Conservation (phyloP, 2,329 filamentous ascomycete genomes). For the Alternaria solani region DNA sequence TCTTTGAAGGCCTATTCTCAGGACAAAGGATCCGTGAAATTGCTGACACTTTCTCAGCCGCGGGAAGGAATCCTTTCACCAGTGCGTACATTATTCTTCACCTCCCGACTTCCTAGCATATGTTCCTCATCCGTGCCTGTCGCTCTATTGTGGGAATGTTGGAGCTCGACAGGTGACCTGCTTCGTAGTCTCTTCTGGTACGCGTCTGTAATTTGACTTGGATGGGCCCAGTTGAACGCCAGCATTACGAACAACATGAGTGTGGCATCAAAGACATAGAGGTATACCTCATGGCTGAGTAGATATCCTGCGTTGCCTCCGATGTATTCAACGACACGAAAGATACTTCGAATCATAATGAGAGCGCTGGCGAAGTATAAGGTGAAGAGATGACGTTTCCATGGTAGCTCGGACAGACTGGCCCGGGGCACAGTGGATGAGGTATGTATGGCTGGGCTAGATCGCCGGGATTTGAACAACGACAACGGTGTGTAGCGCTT, state of each 20-base stretch:
- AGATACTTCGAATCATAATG: slow-evolving; percentile 60
- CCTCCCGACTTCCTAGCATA: background rate
- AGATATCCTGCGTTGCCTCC: slow-evolving; percentile 57
- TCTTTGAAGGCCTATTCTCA: background rate
- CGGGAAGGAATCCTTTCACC: background rate
- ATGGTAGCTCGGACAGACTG: slow-evolving; percentile 20
- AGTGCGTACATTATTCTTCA: background rate
- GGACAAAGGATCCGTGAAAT: too few relatives aligned
- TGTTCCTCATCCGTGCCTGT: slow-evolving; percentile 7
- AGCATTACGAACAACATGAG: slow-evolving; percentile 56
- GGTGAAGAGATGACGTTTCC: slow-evolving; percentile 49
- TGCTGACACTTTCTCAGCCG: background rate
- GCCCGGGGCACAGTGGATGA: background rate
- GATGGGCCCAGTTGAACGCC: slow-evolving; percentile 51
- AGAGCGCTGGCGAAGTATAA: slow-evolving; percentile 56
- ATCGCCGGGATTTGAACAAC: background rate
- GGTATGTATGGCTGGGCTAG: background rate
- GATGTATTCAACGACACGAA: slow-evolving; percentile 59
- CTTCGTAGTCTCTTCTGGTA: slow-evolving; percentile 18
- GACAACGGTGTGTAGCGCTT: slow-evolving; percentile 1
- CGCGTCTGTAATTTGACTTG: slow-evolving; percentile 37
- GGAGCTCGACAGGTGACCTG: slow-evolving; percentile 13
- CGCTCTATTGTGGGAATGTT: slow-evolving; percentile 7
- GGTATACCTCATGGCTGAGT: slow-evolving; percentile 52
- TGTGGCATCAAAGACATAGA: slow-evolving; percentile 57